phyloP scores from a whole-genome alignment of 2,329 filamentous ascomycete species.

The Lizonia empirigonia region DNA sequence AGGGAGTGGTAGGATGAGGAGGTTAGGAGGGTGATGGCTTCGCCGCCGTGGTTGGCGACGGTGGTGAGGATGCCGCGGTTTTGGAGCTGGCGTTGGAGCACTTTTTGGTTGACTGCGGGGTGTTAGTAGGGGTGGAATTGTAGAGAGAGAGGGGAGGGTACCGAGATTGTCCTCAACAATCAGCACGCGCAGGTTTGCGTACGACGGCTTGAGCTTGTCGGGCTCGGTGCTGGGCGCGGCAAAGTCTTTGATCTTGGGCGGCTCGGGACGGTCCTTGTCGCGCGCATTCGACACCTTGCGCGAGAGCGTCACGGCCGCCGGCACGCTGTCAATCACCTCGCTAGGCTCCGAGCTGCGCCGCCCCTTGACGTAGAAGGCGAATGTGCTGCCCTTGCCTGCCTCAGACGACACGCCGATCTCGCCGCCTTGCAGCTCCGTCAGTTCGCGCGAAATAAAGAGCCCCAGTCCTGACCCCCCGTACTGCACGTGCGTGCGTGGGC shows the following conservation, averaged over 20 bases:
- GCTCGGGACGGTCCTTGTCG: constrained; percentile 23
- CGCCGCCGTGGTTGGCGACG: constrained; percentile 58
- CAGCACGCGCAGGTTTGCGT: constrained; percentile 39
- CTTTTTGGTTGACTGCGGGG: constrained; percentile 55
- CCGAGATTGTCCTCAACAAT: constrained; percentile 53
- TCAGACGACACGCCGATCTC: constrained; percentile 75
- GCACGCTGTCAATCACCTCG: constrained; percentile 37
- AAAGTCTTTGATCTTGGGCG: constrained; percentile 45
- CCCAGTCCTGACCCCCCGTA: constrained; percentile 81
- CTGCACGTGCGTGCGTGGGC: constrained; percentile 74
- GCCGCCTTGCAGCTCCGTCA: constrained; percentile 82
- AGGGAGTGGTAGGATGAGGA: constrained; percentile 51
- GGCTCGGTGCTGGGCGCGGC: constrained; percentile 23
- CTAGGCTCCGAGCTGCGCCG: constrained; percentile 58
- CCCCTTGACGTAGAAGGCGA: constrained; percentile 76
- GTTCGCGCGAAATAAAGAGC: constrained; percentile 76
- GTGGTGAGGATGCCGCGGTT: constrained; percentile 55
- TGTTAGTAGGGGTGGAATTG: neutral
- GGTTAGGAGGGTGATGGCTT: constrained; percentile 53
- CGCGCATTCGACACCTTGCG: constrained; percentile 42
- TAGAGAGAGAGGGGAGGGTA: constrained; percentile 7
- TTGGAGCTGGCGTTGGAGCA: constrained; percentile 57
- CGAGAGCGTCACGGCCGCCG: constrained; percentile 26
- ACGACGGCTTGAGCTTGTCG: constrained; percentile 20
- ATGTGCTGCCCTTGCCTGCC: constrained; percentile 72